A percentile compares a stretch with the other conserved stretches of the same genome.
These are phyloP conservation scores for Hericium rajendrae DNA, from an alignment of 768 basidiomycete genomes.

Conservation along the genomic window DNA sequence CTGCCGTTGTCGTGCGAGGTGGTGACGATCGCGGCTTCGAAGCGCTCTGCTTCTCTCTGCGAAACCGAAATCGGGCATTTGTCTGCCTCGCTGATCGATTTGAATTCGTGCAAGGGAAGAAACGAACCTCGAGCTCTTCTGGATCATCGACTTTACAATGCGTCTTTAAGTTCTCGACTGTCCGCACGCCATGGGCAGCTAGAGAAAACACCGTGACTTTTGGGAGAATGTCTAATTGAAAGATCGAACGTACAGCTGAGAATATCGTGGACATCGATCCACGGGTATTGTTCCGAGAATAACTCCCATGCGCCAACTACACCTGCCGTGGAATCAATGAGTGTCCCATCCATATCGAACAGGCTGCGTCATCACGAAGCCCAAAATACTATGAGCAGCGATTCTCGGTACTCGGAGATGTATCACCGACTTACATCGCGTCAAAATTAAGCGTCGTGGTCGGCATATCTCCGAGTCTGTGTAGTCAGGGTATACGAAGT, in stretches of 20 bases:
- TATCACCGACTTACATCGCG: conserved; percentile 26
- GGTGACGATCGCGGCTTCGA: conserved; percentile 72
- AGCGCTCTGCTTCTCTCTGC: conserved; percentile 64
- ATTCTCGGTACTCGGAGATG: not conserved
- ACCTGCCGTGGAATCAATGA: conserved; percentile 75
- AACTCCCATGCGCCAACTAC: conserved; percentile 76
- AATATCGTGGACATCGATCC: conserved; percentile 49
- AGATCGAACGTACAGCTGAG: conserved; percentile 43
- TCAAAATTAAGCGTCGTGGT: conserved; percentile 22
- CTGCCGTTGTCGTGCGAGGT: conserved; percentile 43
- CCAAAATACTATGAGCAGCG: not conserved
- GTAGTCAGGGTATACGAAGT: too few relatives aligned
- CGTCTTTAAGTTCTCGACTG: conserved; percentile 67
- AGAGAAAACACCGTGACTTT: not conserved
- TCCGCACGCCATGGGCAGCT: conserved; percentile 80
- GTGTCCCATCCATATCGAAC: conserved; percentile 80
- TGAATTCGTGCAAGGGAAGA: not conserved
- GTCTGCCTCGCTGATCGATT: not conserved
- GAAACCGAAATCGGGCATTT: conserved; percentile 2
- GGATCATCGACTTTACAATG: conserved; percentile 63
- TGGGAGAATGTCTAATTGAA: not conserved
- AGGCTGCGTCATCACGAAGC: conserved; percentile 30
- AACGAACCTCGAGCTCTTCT: conserved; percentile 54
- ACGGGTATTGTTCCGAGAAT: conserved; percentile 64
- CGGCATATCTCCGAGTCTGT: not conserved